Base-by-base conservation (phyloP, 257 asterid genomes). In the Mitragyna speciosa region DNA sequence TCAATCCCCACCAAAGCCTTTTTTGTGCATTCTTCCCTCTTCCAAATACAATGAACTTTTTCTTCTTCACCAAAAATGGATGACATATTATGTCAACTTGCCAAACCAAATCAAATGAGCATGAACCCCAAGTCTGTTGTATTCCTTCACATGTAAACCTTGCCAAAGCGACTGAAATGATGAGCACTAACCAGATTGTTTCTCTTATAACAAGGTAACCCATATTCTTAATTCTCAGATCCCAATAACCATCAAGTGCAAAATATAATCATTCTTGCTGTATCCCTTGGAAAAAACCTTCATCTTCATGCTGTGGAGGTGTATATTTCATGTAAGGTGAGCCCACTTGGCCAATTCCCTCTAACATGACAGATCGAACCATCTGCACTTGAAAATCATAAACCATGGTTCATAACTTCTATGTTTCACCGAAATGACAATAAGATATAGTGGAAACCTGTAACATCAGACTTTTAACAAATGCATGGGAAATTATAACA, bases 351-450 rank as follows among this genome's bases (percentile, higher is more conserved):
- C 90, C 97, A 63, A 73, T 82, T 75, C 88, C 92, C 45, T 94
- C 98, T 33, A 85, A 73, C 84, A 86, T 85, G 5, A 82, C 89
- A 79, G 87, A 87, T 54, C 98, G 87, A 59, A 95, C 98, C 82
- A 87, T 89, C 98, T 94, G 96, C 91, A 87, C 17, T 66, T 33
- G 78, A 70, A 80, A 75, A 74, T 65, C 36, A 71, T 36, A 36
- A 36, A 1, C 4, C 41, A 36, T 36, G 41, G 41, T 36, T 36
- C 41, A 36, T 36, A 36, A 36, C 4, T 36, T 36, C 4, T 36
- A 36, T 36, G 41, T 36, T 36, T 36, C 41, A 36, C 41, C 41
- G 41, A 36, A 36, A 36, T 2, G 41, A 36, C 41, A 36, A 36
- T 36, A 36, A 36, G 79, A 24, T 36, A 16, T 33, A 67, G 0